Evolutionary conservation across 257 asterid genomes (phyloP).

Genomic region (Przewalskia tangutica): DNA sequence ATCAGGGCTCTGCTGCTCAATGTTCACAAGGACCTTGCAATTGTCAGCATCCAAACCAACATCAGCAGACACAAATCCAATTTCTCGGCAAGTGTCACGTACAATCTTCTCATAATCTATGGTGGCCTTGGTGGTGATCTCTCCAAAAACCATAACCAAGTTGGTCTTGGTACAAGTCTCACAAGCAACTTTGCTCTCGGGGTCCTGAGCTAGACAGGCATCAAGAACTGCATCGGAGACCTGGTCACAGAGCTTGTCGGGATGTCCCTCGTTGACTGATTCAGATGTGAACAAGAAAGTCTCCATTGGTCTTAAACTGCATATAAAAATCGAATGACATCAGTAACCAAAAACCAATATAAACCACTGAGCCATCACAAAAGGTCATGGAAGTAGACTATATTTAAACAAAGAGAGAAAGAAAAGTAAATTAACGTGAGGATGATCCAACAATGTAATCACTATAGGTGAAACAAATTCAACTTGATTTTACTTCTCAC

Average conservation of each 20-base stretch:
- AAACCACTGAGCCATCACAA: not conserved
- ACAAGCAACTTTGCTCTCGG: slow-evolving; percentile 5
- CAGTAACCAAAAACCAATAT: not conserved
- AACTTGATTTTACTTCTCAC: not conserved
- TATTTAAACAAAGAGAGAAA: not conserved
- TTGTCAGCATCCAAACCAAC: slow-evolving; percentile 8
- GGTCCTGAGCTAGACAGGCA: slow-evolving; percentile 6
- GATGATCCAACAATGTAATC: not conserved
- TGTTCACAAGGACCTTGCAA: slow-evolving; percentile 5
- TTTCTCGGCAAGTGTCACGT: slow-evolving; percentile 5
- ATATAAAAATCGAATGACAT: not conserved
- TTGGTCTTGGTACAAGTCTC: slow-evolving; percentile 7
- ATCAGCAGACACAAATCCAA: slow-evolving; percentile 7
- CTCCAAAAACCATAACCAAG: slow-evolving; percentile 7
- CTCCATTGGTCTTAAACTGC: slow-evolving; percentile 2
- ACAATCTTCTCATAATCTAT: slow-evolving; percentile 3
- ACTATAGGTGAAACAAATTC: not conserved
- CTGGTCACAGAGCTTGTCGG: slow-evolving; percentile 8
- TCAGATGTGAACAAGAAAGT: slow-evolving; percentile 7
- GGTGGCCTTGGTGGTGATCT: slow-evolving; percentile 1
- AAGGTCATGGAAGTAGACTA: not conserved
- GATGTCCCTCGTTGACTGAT: slow-evolving; percentile 3
- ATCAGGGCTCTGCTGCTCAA: slow-evolving; percentile 7
- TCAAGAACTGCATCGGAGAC: slow-evolving; percentile 2
- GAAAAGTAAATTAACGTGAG: not conserved